phyloP scores from a whole-genome alignment of 441 rosid genomes.

The Adansonia madagascariensis region DNA sequence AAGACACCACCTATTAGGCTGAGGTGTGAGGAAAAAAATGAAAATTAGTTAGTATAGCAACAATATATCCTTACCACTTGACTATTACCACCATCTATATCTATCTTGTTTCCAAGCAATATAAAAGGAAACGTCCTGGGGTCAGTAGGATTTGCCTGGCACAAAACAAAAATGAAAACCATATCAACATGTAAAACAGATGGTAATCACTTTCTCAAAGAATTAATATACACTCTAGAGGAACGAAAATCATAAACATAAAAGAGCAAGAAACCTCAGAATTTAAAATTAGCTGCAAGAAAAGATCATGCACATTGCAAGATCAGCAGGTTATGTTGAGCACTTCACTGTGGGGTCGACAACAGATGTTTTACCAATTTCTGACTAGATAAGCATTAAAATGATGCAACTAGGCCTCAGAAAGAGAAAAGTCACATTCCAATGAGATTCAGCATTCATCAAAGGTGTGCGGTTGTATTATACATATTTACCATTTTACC shows the following conservation, averaged over 20 bases:
- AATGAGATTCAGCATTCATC: too few species aligned
- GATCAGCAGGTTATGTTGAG: neutral
- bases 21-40: neutral
- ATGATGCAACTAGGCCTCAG: too few species aligned
- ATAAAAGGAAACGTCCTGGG: constrained; percentile 77
- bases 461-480: too few species aligned
- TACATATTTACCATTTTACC: too few species aligned
- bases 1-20: too few species aligned
- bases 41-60: neutral
- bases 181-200: constrained; percentile 19
- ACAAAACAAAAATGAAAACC: constrained; percentile 17
- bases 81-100: constrained; percentile 96
- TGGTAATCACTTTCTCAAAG: neutral
- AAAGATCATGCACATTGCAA: neutral
- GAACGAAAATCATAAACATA: neutral
- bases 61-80: constrained; percentile 69
- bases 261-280: neutral
- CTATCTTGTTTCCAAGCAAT: constrained; percentile 95
- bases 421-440: too few species aligned
- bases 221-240: neutral
- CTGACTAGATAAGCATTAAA: too few species aligned
- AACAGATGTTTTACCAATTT: too few species aligned
- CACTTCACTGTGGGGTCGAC: too few species aligned
- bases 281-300: neutral
- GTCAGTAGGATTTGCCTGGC: constrained; percentile 82